Conservation (phyloP, 345 rosid species). For the Ceriops decandra region DNA sequence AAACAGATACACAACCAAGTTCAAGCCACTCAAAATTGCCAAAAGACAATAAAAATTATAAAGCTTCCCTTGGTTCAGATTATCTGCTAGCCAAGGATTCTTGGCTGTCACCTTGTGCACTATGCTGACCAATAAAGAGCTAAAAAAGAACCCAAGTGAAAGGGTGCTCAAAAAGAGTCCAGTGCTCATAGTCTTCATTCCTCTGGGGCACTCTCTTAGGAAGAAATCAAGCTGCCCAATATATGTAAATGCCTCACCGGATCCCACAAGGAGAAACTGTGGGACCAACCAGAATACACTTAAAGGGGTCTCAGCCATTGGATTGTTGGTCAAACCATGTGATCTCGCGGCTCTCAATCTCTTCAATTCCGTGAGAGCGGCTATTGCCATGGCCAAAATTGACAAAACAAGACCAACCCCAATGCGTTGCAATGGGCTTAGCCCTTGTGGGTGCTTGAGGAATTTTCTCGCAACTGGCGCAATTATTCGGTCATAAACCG, state of each 20-base stretch:
- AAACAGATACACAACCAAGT: constrained; percentile 47
- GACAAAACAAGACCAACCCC: constrained; percentile 65
- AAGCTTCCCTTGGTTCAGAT: constrained; percentile 76
- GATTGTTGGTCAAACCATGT: constrained; percentile 37
- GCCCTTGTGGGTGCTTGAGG: constrained; percentile 63
- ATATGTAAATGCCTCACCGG: constrained; percentile 87
- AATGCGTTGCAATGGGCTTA: constrained; percentile 79
- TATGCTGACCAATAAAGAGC: constrained; percentile 64
- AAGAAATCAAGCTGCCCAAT: constrained; percentile 88
- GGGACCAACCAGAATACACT: constrained; percentile 81
- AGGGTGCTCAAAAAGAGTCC: constrained; percentile 86
- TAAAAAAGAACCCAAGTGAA: constrained; percentile 78
- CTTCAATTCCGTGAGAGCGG: constrained; percentile 67
- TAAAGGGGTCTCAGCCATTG: constrained; percentile 47
- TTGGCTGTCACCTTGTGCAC: constrained; percentile 61
- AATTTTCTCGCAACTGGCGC: constrained; percentile 49
- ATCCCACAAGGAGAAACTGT: constrained; percentile 73
- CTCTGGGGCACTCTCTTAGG: constrained; percentile 92
- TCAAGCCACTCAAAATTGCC: constrained; percentile 59
- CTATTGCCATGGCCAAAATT: constrained; percentile 56
- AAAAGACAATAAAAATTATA: constrained; percentile 79
- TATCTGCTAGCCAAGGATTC: constrained; percentile 77
- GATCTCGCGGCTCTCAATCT: constrained; percentile 47
- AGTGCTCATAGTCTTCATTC: constrained; percentile 98
- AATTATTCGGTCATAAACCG: constrained; percentile 63